Evolutionary conservation across 2,329 filamentous ascomycete genomes (phyloP).

Genomic region (Fusarium torulosum): DNA sequence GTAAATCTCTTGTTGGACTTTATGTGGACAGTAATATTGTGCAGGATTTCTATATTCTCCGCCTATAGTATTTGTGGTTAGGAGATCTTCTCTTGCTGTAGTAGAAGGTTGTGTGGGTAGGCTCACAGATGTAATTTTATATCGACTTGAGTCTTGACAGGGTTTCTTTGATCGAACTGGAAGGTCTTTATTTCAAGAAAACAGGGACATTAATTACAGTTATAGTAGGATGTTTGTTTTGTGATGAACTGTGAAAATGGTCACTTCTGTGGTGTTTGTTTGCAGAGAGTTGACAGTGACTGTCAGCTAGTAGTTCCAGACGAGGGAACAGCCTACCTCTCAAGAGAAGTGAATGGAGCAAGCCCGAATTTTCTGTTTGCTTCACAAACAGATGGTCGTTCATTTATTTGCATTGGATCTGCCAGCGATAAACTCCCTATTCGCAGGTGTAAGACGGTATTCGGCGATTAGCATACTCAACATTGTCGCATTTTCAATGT

Average conservation of each 20-base stretch:
- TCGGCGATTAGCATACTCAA: neutral
- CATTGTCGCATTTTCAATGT: neutral
- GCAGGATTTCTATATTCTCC: neutral
- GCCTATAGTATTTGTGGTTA: neutral
- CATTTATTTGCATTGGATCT: neutral
- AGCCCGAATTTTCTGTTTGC: neutral
- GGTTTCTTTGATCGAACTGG: neutral
- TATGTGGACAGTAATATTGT: neutral
- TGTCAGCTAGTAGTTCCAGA: slow-evolving; percentile 1
- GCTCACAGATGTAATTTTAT: slow-evolving; percentile 3
- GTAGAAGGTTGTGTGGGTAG: neutral
- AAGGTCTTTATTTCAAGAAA: neutral
- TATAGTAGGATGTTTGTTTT: neutral
- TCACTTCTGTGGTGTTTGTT: neutral
- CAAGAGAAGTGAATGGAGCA: neutral
- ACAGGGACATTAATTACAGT: neutral
- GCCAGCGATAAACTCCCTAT: neutral
- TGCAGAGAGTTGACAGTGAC: slow-evolving; percentile 21
- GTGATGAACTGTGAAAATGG: neutral
- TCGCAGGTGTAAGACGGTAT: neutral
- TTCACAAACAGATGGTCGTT: neutral
- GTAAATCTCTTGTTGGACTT: too few relatives aligned
- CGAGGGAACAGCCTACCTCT: neutral
- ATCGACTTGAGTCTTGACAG: neutral
- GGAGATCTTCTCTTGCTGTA: neutral